phyloP scores from a whole-genome alignment of 768 basidiomycete genomes.

The Tylopilus balloui region DNA sequence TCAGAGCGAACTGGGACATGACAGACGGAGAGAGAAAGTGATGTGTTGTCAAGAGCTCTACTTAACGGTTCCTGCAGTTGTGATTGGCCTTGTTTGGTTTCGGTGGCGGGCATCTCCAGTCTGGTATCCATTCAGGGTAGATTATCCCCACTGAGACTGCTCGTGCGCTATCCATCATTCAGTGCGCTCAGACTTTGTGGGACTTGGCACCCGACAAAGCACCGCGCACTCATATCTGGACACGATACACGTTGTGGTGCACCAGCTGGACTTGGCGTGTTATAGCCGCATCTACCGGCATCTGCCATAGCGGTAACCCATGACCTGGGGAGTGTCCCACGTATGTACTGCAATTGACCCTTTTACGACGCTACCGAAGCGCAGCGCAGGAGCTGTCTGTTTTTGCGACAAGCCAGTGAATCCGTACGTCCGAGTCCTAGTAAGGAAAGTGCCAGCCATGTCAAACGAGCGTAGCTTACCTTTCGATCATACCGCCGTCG shows the following conservation, averaged over 20 bases:
- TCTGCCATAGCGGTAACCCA: too few species aligned
- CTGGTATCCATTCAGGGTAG: constrained; percentile 1
- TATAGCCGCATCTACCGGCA: not conserved
- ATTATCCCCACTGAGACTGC: not conserved
- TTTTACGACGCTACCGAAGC: too few species aligned
- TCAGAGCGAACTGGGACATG: constrained; percentile 34
- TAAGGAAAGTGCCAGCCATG: too few species aligned
- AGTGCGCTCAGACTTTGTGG: not conserved
- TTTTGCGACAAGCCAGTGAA: too few species aligned
- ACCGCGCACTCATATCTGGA: not conserved
- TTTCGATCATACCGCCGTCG: too few species aligned
- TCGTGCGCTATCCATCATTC: too few species aligned
- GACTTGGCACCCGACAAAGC: not conserved
- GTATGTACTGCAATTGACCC: too few species aligned
- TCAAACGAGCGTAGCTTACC: too few species aligned
- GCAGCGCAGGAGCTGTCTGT: too few species aligned
- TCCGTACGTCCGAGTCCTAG: too few species aligned
- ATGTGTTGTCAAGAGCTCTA: constrained; percentile 12
- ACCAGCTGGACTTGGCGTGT: not conserved
- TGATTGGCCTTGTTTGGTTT: constrained; percentile 29
- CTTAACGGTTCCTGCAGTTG: constrained; percentile 18
- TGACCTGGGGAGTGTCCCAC: not conserved
- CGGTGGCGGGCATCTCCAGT: constrained; percentile 17
- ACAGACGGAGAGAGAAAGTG: constrained; percentile 19
- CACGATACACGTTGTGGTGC: not conserved